Base-by-base conservation (phyloP, 768 basidiomycete species). In the Trametes cingulata region DNA sequence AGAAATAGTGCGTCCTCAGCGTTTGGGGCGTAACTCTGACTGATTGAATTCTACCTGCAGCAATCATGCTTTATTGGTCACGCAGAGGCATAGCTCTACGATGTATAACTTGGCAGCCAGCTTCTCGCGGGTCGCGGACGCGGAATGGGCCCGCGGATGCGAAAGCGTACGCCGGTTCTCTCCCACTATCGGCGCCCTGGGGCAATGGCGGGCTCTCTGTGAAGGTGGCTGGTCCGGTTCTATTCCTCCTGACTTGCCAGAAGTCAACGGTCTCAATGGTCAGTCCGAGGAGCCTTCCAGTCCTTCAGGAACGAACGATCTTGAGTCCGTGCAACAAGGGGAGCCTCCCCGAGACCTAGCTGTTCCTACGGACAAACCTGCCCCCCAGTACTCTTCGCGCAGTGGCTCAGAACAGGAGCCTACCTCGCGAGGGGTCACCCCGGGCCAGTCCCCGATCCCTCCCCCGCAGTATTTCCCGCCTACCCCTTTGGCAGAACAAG, bases 131-230 rank as follows among this genome's bases (percentile, higher is more conserved):
- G 75, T 91, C n/a, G 90, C 89, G 0, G 90, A 93, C 57, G 84
- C 85, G 6, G 88, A 91, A 73, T 93, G 91, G 90, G 68, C 81
- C 22, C 84, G 84, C 37, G 74, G 82, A 13, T 90, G 87, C 65
- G 90, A 92, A 75, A 79, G 79, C n/a, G 81, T 91, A 22, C 82
- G 90, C 41, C 78, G 85, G 6, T 82, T 83, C 64, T 80, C 87
- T 14, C 85, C 88, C 0, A 80, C 80, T 13, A 78, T 93, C 35
- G 91, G 89, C 0, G 78, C 77, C n/a, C 76, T 92, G 3, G 87
- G 85, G 5, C 84, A 90, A 76, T 91, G 85, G 84, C 79, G 84
- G 52, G 78, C 85, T 6, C 74, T 88, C 2, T 92, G 90, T 66
- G 91, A 93, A 74, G 90, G 87, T 13, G 83, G 83, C 9, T 93